Conservation (phyloP, 2,329 filamentous ascomycete species). For the Fusarium buharicum region DNA sequence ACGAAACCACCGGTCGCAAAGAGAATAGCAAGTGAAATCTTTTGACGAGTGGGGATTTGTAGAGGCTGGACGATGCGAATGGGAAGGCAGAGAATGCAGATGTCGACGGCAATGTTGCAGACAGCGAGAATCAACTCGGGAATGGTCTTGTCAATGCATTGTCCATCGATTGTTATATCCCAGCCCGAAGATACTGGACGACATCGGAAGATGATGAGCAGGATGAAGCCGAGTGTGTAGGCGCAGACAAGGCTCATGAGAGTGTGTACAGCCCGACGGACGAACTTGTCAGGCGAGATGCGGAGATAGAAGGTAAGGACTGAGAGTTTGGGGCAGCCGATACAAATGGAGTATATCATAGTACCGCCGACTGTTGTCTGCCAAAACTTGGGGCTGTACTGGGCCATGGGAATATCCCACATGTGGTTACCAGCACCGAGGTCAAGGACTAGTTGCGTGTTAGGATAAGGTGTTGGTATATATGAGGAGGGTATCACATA, state of each 20-base stretch:
- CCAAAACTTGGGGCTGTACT: conserved; percentile 43
- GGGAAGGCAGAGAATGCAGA: conserved; percentile 58
- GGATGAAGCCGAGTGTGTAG: conserved; percentile 55
- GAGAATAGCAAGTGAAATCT: conserved; percentile 59
- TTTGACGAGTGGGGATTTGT: conserved; percentile 59
- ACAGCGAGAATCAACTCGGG: conserved; percentile 42
- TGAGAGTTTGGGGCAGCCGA: conserved; percentile 56
- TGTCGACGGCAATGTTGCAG: conserved; percentile 59
- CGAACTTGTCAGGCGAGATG: conserved; percentile 47
- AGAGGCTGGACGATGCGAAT: conserved; percentile 57
- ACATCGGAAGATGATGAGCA: conserved; percentile 55
- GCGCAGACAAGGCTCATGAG: conserved; percentile 51
- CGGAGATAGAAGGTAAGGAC: conserved; percentile 60
- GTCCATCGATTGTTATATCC: conserved; percentile 51
- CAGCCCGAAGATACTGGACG: conserved; percentile 55
- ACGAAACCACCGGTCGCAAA: conserved; percentile 53
- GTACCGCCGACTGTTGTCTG: conserved; percentile 52
- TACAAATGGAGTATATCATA: conserved; percentile 54
- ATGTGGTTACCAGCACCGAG: conserved; percentile 46
- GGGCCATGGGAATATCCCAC: conserved; percentile 41
- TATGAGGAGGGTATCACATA: conserved; percentile 18
- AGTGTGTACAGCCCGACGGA: conserved; percentile 37
- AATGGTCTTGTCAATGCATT: conserved; percentile 54
- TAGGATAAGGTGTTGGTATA: fast-evolving
- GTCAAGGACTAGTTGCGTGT: conserved; percentile 32